Percentiles rank a stretch among this genome's conserved stretches.
Conservation (phyloP, 805 yeast genomes). For the Jamesozyma jinghongensis region DNA sequence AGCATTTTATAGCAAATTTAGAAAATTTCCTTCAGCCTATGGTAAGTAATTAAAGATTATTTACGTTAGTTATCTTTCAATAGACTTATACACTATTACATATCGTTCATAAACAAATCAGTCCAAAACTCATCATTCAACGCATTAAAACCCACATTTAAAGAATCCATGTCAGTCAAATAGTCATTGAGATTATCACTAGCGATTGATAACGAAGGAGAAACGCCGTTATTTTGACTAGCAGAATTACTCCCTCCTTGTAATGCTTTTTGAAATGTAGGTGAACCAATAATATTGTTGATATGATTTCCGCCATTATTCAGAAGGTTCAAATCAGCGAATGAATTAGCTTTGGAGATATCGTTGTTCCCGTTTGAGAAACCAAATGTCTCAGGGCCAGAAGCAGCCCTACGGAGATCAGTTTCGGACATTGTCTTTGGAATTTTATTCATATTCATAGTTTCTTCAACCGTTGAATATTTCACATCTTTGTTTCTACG, state of each 20-base stretch:
- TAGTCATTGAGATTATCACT: conserved; percentile 25
- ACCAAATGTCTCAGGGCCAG: no score
- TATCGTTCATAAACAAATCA: conserved; percentile 30
- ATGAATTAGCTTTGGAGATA: no score
- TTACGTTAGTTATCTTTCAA: not conserved
- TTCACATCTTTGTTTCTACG: no score
- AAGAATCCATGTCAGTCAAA: conserved; percentile 30
- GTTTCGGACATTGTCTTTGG: no score
- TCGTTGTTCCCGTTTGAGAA: no score
- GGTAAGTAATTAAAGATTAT: conserved; percentile 12
- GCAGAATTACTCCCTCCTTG: not conserved
- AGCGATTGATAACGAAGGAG: conserved; percentile 32
- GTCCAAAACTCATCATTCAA: conserved; percentile 68
- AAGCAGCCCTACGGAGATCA: no score
- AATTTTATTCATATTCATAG: no score
- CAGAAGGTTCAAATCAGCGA: no score
- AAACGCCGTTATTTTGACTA: conserved; percentile 10
- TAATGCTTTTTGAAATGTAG: not conserved
- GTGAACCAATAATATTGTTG: not conserved
- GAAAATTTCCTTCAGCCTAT: conserved; percentile 27
- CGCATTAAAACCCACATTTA: conserved; percentile 43
- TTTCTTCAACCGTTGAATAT: no score
- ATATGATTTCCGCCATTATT: not conserved
- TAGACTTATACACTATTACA: conserved; percentile 5
- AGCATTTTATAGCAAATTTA: conserved; percentile 20